Conservation (phyloP, 1,284 basidiomycete species). For the Rhodotorula sp. region DNA sequence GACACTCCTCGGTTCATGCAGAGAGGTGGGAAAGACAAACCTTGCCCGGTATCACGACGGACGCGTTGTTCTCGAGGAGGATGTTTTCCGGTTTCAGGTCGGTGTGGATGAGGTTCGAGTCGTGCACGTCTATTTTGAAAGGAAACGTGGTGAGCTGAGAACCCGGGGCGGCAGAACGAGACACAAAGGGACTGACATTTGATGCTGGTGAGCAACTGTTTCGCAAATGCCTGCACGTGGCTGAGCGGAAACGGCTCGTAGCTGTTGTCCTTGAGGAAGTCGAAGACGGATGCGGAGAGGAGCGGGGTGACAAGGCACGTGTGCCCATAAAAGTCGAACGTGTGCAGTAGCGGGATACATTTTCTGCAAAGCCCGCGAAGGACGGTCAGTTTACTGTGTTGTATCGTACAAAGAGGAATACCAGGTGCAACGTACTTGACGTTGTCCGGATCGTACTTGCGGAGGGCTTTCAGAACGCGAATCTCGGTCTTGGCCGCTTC, state of each 20-base stretch:
- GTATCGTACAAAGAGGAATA: too few species aligned
- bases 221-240: slow-evolving; percentile 94
- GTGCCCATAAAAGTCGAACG: slow-evolving; percentile 96
- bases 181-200: slow-evolving; percentile 68
- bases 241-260: slow-evolving; percentile 93
- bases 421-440: background rate
- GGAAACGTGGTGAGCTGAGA: background rate
- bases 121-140: slow-evolving; percentile 71
- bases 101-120: slow-evolving; percentile 89
- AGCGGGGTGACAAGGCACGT: slow-evolving; percentile 97
- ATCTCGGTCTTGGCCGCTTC: slow-evolving; percentile 99
- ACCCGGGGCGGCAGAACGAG: background rate
- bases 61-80: slow-evolving; percentile 66
- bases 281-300: slow-evolving; percentile 95
- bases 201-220: slow-evolving; percentile 86
- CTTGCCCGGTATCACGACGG: slow-evolving; percentile 5
- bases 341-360: slow-evolving; percentile 93
- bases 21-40: background rate
- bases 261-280: slow-evolving; percentile 97
- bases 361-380: slow-evolving; percentile 60
- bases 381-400: background rate
- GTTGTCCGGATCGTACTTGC: slow-evolving; percentile 84
- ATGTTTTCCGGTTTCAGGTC: slow-evolving; percentile 99
- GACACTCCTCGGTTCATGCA: too few species aligned
- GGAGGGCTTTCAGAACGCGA: slow-evolving; percentile 85